Conservation (phyloP, 805 yeast species). For the Saccharomyces kudriavzevii region DNA sequence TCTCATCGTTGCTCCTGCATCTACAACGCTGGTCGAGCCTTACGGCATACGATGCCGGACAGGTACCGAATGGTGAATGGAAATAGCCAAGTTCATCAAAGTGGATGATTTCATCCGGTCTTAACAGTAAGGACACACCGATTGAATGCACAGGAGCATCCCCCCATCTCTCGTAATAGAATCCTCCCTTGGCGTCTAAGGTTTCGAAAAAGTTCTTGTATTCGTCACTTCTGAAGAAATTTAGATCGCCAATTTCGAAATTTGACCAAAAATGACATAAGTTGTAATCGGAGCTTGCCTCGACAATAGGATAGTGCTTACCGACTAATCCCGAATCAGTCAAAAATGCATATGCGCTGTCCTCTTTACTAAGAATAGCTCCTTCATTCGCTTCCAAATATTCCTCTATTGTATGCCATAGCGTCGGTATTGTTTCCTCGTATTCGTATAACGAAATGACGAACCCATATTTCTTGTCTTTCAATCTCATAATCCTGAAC, state of each 20-base stretch:
- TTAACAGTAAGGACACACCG: conserved; percentile 67
- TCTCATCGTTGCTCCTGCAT: conserved; percentile 36
- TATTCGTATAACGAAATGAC: conserved; percentile 68
- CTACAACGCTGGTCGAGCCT: conserved; percentile 34
- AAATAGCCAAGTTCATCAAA: conserved; percentile 75
- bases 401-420: conserved; percentile 58
- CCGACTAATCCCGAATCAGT: conserved; percentile 44
- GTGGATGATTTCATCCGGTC: conserved; percentile 58
- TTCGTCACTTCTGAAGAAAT: conserved; percentile 62
- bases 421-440: conserved; percentile 54
- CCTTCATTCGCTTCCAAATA: conserved; percentile 41
- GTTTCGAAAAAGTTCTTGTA: conserved; percentile 58
- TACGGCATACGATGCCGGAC: conserved; percentile 39
- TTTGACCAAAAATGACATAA: conserved; percentile 84
- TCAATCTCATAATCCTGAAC: conserved; percentile 66
- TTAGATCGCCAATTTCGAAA: conserved; percentile 69
- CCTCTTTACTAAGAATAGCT: neutral
- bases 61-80: conserved; percentile 68
- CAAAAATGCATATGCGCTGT: conserved; percentile 8
- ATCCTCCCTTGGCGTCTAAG: conserved; percentile 71
- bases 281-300: conserved; percentile 61
- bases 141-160: conserved; percentile 84
- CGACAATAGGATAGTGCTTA: conserved; percentile 45
- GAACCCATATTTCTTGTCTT: conserved; percentile 60
- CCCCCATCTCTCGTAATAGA: conserved; percentile 85